Percentiles rank a stretch among this genome's conserved stretches.
Evolutionary conservation across 495 filamentous ascomycete genomes (phyloP).

Genomic region (Cetradonia linearis): DNA sequence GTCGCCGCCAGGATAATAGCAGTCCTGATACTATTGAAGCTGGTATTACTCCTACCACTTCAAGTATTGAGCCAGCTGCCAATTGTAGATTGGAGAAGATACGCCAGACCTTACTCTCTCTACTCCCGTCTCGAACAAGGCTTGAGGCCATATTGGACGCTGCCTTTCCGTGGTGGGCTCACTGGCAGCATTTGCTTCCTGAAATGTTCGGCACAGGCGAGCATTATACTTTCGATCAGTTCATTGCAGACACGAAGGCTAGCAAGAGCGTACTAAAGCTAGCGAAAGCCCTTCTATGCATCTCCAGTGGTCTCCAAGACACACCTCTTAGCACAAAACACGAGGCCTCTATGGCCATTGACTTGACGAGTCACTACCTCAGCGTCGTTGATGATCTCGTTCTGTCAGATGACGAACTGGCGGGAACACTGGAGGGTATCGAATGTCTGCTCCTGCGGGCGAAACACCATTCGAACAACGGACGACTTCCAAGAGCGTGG

Average conservation of each 20-base stretch:
- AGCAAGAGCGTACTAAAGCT: slow-evolving; percentile 28
- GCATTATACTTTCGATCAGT: slow-evolving; percentile 1
- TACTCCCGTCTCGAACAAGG: slow-evolving; percentile 31
- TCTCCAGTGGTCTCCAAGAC: slow-evolving; percentile 32
- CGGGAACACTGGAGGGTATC: slow-evolving; percentile 40
- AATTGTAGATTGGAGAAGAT: slow-evolving; percentile 23
- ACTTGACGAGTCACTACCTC: slow-evolving; percentile 30
- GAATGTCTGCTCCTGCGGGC: slow-evolving; percentile 39
- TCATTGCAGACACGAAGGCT: slow-evolving; percentile 16
- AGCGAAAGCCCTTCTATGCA: slow-evolving; percentile 32
- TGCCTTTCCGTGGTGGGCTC: slow-evolving; percentile 26
- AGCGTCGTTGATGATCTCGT: slow-evolving; percentile 33
- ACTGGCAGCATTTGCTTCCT: slow-evolving; percentile 30
- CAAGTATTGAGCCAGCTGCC: background rate
- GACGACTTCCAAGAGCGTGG: slow-evolving; percentile 45
- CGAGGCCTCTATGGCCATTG: background rate
- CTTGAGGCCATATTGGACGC: slow-evolving; percentile 28
- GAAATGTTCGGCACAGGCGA: slow-evolving; percentile 18
- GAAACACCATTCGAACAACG: slow-evolving; percentile 40
- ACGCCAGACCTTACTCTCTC: slow-evolving; percentile 26
- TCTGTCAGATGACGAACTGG: slow-evolving; percentile 39
- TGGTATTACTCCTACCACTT: background rate
- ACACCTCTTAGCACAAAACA: slow-evolving; percentile 21
- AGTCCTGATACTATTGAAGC: background rate
- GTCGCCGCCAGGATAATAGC: slow-evolving; percentile 26